phyloP scores from a whole-genome alignment of 176 grass and related monocot species.

The Phyllostachys edulis region DNA sequence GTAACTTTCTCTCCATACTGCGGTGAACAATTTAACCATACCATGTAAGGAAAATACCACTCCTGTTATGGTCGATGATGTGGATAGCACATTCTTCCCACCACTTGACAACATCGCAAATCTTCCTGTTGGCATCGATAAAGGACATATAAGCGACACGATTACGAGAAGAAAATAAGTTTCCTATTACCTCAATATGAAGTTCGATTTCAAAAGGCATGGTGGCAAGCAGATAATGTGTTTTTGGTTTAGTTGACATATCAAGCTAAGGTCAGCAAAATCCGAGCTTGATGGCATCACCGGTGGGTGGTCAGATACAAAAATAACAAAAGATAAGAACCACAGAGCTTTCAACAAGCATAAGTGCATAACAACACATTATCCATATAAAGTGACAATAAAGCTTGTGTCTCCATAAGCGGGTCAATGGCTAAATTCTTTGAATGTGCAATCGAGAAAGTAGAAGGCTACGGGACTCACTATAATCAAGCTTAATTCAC shows the following conservation, averaged over 20 bases:
- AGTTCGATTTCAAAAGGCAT: no score
- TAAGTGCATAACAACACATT: no score
- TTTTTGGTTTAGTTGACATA: neutral
- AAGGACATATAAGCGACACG: neutral
- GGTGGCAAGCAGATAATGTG: neutral
- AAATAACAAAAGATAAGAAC: no score
- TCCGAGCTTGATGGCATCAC: neutral
- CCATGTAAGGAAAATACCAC: neutral
- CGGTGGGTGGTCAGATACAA: neutral
- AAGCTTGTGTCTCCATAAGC: no score
- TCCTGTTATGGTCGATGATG: constrained; percentile 70
- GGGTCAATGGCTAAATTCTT: no score
- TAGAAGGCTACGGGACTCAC: no score
- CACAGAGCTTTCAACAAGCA: no score
- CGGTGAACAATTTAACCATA: neutral
- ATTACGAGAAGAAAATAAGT: neutral
- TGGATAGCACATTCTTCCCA: constrained; percentile 81
- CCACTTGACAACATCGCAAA: constrained; percentile 72
- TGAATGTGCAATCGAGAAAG: no score
- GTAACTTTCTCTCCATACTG: constrained; percentile 87
- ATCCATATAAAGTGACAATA: no score
- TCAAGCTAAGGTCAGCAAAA: neutral
- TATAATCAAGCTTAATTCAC: no score
- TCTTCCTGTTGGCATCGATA: constrained; percentile 51
- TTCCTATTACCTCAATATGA: neutral